phyloP scores from a whole-genome alignment of 306 rosid species.

The Cucurbita moschata region DNA sequence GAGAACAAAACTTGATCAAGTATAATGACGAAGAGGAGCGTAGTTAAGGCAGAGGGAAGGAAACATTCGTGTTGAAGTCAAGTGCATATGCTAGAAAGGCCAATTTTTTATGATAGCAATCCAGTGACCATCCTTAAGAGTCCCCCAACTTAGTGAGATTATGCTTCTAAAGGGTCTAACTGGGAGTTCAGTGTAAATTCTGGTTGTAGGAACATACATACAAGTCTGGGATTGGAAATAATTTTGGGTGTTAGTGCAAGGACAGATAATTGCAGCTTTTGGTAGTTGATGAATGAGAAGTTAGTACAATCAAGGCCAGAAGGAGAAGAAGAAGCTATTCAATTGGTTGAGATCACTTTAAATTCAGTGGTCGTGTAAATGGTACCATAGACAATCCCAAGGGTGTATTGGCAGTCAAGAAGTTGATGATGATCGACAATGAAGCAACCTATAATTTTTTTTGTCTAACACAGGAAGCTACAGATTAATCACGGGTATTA shows the following conservation, averaged over 20 bases:
- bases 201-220: neutral
- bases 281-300: neutral
- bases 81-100: neutral
- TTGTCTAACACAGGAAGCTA: neutral
- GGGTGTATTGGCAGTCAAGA: neutral
- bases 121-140: neutral
- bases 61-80: neutral
- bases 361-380: neutral
- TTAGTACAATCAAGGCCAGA: neutral
- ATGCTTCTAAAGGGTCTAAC: neutral
- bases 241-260: neutral
- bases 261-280: neutral
- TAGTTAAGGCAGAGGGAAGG: neutral
- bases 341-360: neutral
- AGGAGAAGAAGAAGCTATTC: neutral
- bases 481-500: neutral
- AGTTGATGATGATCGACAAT: neutral
- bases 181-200: neutral
- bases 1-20: neutral
- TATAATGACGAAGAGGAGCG: neutral
- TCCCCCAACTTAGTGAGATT: neutral
- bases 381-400: neutral
- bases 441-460: neutral
- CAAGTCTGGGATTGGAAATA: neutral
- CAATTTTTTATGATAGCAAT: neutral